A percentile compares a stretch with the other conserved stretches of the same genome.
Conservation (phyloP, 306 rosid species). For the Betula pendula region DNA sequence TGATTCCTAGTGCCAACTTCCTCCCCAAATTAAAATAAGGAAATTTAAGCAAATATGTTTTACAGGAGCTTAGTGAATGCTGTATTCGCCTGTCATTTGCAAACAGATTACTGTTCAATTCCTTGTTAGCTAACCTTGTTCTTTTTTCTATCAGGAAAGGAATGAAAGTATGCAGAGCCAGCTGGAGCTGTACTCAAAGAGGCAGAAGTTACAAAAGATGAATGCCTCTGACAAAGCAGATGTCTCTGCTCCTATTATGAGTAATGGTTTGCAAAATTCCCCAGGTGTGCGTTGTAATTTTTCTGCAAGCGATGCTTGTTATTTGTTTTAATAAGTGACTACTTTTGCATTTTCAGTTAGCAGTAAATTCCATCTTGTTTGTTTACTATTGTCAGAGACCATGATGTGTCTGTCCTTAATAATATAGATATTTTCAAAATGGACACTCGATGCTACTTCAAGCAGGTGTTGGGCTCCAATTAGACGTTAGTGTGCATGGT, state of each 20-base stretch:
- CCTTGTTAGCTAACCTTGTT: background rate
- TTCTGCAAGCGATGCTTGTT: constrained; percentile 6
- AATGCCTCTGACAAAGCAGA: constrained; percentile 44
- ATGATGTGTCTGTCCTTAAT: background rate
- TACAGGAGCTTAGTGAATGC: background rate
- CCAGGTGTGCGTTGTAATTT: constrained; percentile 51
- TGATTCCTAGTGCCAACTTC: background rate
- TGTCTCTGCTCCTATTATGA: constrained; percentile 31
- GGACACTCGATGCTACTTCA: background rate
- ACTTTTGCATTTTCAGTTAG: constrained; percentile 4
- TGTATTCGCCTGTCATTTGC: background rate
- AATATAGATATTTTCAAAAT: background rate
- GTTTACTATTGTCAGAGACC: background rate
- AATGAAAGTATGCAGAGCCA: constrained; percentile 45
- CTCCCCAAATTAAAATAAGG: background rate
- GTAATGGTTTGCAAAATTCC: constrained; percentile 44
- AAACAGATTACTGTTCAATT: background rate
- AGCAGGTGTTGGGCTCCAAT: background rate
- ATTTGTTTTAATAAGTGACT: constrained; percentile 6
- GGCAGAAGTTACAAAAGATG: constrained; percentile 59
- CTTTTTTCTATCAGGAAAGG: constrained; percentile 45
- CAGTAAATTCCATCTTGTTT: background rate
- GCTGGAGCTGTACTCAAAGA: constrained; percentile 43
- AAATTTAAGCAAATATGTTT: background rate
- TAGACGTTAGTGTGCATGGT: background rate